Evolutionary conservation across 345 rosid species (phyloP), one percentile per base, ranked within the genome.

Genomic region (Cardamine occulta): DNA sequence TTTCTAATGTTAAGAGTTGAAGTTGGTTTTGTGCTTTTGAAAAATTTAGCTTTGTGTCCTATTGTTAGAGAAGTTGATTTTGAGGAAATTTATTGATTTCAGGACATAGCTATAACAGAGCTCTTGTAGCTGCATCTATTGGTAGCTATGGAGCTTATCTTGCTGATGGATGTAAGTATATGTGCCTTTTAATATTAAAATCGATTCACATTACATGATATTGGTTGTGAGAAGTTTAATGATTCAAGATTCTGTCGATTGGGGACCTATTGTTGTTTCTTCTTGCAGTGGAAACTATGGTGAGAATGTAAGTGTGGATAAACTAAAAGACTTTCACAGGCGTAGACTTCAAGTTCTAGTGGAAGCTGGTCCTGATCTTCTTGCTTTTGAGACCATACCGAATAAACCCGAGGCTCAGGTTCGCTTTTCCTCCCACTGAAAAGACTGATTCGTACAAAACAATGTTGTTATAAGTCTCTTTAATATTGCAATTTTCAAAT

Each of bases 91-190:
- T 24, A 24, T 24, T 24, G 26, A 34, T 65, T 70, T 80, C 90
- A 40, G 88, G 79, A 32, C 82, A 81, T 45, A 68, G 74, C 77
- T 87, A 85, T 70, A 87, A 89, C 80, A 76, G 83, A 74, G 94
- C 95, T 74, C 62, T 93, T 64, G 96, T 91, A 56, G 97, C 97
- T 63, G 98, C 96, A n/a, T 93, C 97, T 5, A 82, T 93, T 61
- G 98, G 98, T 26, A 91, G 98, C 79, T 91, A 91, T 68, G 98
- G 96, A 54, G 97, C 97, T 51, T 93, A 85, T 82, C 91, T 91
- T 39, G 97, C 96, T 28, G 98, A 93, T 84, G 97, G 97, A 32
- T 93, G 97, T 17, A 97, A 91, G 68, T 93, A 93, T 83, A 93
- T 91, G 97, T 91, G 7, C 28, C 28, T 24, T 24, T 24, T 24